Conservation (phyloP, 1,139 yeast genomes). For the Chernovozyma aurita region DNA sequence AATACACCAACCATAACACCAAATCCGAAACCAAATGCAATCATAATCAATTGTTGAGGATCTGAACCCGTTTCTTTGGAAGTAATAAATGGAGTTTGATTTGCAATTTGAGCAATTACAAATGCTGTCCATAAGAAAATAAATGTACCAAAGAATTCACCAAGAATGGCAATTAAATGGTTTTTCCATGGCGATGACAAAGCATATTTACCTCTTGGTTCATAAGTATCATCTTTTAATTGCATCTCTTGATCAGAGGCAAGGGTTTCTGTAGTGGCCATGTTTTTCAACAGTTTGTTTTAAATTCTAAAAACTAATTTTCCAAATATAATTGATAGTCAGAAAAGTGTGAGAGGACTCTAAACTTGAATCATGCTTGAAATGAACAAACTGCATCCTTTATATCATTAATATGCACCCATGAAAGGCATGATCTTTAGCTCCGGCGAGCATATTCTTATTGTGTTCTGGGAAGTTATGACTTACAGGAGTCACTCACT, state of each 20-base stretch:
- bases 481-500: no score
- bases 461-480: no score
- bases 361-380: no score
- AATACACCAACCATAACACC: conserved; percentile 76
- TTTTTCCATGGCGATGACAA: conserved; percentile 26
- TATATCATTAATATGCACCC: no score
- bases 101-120: conserved; percentile 81
- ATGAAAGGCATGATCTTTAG: no score
- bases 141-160: conserved; percentile 83
- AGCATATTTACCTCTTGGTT: not conserved
- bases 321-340: no score
- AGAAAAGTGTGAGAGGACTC: no score
- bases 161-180: conserved; percentile 32
- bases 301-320: no score
- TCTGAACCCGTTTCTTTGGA: conserved; percentile 39
- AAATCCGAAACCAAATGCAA: conserved; percentile 84
- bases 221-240: no score
- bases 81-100: conserved; percentile 51
- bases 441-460: no score
- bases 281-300: not conserved
- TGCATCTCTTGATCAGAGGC: no score
- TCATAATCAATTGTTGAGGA: conserved; percentile 71
- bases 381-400: no score
- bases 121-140: conserved; percentile 80
- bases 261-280: not conserved